phyloP scores from a whole-genome alignment of 1,284 basidiomycete genomes.

The Cutaneotrichosporon spelunceum region DNA sequence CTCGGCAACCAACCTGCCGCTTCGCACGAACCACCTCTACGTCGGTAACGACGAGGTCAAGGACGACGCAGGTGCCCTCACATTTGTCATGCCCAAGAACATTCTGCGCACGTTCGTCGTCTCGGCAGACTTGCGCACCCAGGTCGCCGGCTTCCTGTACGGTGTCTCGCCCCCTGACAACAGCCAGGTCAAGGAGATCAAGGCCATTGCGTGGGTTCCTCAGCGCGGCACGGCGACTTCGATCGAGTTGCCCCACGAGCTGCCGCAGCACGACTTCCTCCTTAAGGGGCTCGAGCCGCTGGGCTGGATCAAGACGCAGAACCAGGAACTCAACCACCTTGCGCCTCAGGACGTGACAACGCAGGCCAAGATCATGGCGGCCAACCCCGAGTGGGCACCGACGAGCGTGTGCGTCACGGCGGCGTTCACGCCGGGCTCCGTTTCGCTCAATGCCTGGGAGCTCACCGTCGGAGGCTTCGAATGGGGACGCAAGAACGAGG shows the following conservation, averaged over 20 bases:
- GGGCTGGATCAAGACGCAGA: slow-evolving; percentile 96
- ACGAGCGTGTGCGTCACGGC: slow-evolving; percentile 90
- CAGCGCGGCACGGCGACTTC: slow-evolving; percentile 94
- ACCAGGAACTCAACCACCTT: slow-evolving; percentile 85
- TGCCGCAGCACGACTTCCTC: slow-evolving; percentile 90
- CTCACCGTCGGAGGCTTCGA: slow-evolving; percentile 90
- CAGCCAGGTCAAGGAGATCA: slow-evolving; percentile 98
- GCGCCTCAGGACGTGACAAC: slow-evolving; percentile 92
- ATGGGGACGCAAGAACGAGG: slow-evolving; percentile 92
- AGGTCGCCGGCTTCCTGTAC: slow-evolving; percentile 92
- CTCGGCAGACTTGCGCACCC: slow-evolving; percentile 89
- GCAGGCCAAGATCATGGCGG: slow-evolving; percentile 94
- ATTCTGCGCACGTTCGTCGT: slow-evolving; percentile 91
- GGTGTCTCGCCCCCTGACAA: slow-evolving; percentile 92
- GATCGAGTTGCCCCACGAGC: slow-evolving; percentile 77
- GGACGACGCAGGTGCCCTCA: slow-evolving; percentile 89
- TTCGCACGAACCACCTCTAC: slow-evolving; percentile 96
- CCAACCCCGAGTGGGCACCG: slow-evolving; percentile 91
- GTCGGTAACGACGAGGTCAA: slow-evolving; percentile 98
- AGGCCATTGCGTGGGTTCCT: slow-evolving; percentile 91
- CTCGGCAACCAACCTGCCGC: slow-evolving; percentile 89
- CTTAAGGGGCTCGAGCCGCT: slow-evolving; percentile 91
- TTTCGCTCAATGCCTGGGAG: slow-evolving; percentile 89
- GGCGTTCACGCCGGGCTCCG: slow-evolving; percentile 96
- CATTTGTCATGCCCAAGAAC: slow-evolving; percentile 97